phyloP scores from a whole-genome alignment of 2,329 filamentous ascomycete species.

The Microcera coccophila region DNA sequence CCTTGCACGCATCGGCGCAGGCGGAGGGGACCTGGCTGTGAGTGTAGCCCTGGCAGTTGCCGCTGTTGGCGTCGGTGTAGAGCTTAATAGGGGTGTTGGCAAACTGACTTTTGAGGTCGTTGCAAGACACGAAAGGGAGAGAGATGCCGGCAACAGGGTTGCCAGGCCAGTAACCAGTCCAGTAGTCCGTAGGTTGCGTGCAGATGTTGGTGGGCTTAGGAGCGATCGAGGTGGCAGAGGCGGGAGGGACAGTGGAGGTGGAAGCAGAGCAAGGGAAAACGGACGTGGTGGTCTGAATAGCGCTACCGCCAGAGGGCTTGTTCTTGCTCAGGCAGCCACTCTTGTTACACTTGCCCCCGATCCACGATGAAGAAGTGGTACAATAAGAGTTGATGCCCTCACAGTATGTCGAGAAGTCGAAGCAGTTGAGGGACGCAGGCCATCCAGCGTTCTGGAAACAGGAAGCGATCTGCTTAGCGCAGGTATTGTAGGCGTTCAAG shows the following conservation, averaged over 20 bases:
- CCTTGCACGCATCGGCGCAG: conserved; percentile 51
- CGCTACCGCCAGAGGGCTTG: conserved; percentile 35
- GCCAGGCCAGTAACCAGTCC: conserved; percentile 64
- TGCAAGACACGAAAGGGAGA: conserved; percentile 53
- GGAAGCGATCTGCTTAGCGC: conserved; percentile 44
- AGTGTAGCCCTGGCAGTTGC: conserved; percentile 43
- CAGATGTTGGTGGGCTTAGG: conserved; percentile 51
- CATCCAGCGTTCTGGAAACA: conserved; percentile 52
- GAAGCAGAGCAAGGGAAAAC: conserved; percentile 32
- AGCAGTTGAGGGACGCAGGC: conserved; percentile 47
- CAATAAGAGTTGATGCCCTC: conserved; percentile 44
- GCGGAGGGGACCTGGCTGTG: conserved; percentile 36
- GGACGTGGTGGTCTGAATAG: conserved; percentile 34
- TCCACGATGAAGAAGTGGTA: conserved; percentile 30
- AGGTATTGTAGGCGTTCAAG: conserved; percentile 40
- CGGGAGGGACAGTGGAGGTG: conserved; percentile 29
- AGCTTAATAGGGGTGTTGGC: conserved; percentile 47
- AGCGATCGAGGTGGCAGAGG: conserved; percentile 34
- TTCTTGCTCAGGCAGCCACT: conserved; percentile 40
- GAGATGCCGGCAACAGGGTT: conserved; percentile 51
- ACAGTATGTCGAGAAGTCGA: conserved; percentile 50
- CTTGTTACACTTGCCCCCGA: conserved; percentile 38
- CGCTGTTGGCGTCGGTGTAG: conserved; percentile 43
- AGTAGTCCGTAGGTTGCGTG: conserved; percentile 50
- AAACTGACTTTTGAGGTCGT: conserved; percentile 45